These are phyloP conservation scores for Wickerhamiella infanticola DNA, from an alignment of 1,139 yeast genomes.

Conservation along the genomic window DNA sequence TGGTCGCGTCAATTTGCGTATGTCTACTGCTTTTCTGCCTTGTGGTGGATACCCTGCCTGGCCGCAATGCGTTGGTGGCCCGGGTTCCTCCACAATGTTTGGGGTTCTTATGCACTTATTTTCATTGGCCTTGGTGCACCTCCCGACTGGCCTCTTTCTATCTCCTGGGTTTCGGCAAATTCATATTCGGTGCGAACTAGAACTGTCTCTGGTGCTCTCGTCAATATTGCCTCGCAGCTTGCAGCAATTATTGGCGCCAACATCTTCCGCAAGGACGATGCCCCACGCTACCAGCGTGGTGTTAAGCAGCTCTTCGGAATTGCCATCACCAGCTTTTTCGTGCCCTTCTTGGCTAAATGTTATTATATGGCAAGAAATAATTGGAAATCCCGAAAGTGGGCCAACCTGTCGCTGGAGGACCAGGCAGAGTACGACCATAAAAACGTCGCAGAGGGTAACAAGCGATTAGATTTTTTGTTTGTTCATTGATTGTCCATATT, in stretches of 20 bases:
- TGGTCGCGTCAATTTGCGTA: background rate
- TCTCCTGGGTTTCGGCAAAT: slow-evolving; percentile 45
- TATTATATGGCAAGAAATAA: slow-evolving; percentile 36
- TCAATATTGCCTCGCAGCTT: slow-evolving; percentile 45
- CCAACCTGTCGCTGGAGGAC: slow-evolving; percentile 32
- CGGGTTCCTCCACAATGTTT: slow-evolving; percentile 3
- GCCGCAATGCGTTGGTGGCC: slow-evolving; percentile 7
- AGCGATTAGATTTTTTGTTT: slow-evolving; percentile 37
- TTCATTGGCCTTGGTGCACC: slow-evolving; percentile 21
- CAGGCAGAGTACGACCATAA: slow-evolving; percentile 28
- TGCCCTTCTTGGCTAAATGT: slow-evolving; percentile 13
- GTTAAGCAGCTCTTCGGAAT: slow-evolving; percentile 31
- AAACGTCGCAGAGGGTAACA: slow-evolving; percentile 37
- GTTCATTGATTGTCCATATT: slow-evolving; percentile 13
- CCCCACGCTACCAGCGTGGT: slow-evolving; percentile 42
- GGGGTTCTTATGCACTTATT: slow-evolving; percentile 7
- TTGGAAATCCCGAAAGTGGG: slow-evolving; percentile 33
- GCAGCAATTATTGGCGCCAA: slow-evolving; percentile 37
- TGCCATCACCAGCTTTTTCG: slow-evolving; percentile 18
- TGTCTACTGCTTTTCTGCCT: background rate
- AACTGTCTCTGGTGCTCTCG: slow-evolving; percentile 44
- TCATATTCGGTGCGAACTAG: slow-evolving; percentile 44
- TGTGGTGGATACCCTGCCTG: slow-evolving; percentile 4
- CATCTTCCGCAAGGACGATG: slow-evolving; percentile 40
- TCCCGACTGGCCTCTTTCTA: slow-evolving; percentile 30